Evolutionary conservation across 305 asterid genomes (phyloP).

Genomic region (Fraxinus paxiana): DNA sequence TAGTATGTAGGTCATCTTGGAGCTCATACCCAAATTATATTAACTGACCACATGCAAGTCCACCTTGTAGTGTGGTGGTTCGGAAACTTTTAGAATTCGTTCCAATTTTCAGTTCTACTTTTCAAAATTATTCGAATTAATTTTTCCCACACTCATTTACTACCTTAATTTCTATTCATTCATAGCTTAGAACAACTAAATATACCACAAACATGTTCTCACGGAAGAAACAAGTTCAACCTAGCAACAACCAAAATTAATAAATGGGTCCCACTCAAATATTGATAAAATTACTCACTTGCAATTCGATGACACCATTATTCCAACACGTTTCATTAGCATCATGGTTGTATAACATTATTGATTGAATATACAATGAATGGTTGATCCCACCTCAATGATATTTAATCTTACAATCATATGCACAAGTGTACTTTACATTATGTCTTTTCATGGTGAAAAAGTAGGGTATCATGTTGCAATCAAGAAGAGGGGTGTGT

Average conservation of each 20-base stretch:
- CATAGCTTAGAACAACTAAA: too few relatives aligned
- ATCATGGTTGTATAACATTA: background rate
- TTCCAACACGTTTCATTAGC: background rate
- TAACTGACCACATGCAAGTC: too few relatives aligned
- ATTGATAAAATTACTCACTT: background rate
- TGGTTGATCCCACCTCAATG: background rate
- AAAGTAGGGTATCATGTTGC: too few relatives aligned
- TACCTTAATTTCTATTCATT: background rate
- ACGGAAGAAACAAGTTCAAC: too few relatives aligned
- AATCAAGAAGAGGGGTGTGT: too few relatives aligned
- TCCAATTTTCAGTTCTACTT: background rate
- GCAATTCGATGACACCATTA: background rate
- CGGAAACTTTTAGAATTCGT: too few relatives aligned
- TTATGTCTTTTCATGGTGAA: too few relatives aligned
- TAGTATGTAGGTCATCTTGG: too few relatives aligned
- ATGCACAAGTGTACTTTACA: constrained; percentile 4
- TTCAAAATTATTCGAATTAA: too few relatives aligned
- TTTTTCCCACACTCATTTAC: too few relatives aligned
- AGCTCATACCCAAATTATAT: too few relatives aligned
- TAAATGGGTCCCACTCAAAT: background rate
- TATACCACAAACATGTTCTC: background rate
- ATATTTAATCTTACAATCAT: constrained; percentile 11
- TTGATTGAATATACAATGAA: background rate
- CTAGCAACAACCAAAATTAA: background rate
- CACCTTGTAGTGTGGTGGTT: too few relatives aligned